A percentile compares a stretch with the other conserved stretches of the same genome.
phyloP scores from a whole-genome alignment of 805 yeast species.

The Zygosaccharomyces bailii region DNA sequence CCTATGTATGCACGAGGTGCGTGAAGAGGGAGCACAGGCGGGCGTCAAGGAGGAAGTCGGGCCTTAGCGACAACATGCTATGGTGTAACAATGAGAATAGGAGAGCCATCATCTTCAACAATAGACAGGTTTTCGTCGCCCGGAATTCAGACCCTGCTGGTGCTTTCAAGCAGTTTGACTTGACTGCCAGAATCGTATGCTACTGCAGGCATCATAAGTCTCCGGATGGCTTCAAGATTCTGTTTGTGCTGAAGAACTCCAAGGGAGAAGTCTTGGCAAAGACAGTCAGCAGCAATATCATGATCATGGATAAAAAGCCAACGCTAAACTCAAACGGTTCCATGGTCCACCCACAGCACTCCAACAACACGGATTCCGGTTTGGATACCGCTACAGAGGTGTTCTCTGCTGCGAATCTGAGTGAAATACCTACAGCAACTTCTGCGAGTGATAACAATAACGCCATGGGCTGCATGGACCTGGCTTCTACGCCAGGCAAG shows the following conservation, averaged over 20 bases:
- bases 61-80: constrained; percentile 68
- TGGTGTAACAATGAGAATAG: constrained; percentile 74
- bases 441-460: constrained; percentile 11
- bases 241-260: constrained; percentile 63
- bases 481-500: constrained; percentile 10
- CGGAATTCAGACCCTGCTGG: constrained; percentile 26
- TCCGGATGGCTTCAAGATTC: constrained; percentile 72
- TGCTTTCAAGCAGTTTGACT: constrained; percentile 40
- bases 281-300: constrained; percentile 65
- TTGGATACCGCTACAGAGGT: constrained; percentile 14
- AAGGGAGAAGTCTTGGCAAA: constrained; percentile 66
- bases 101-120: constrained; percentile 85
- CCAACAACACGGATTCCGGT: constrained; percentile 14
- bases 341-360: constrained; percentile 7
- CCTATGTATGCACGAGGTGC: constrained; percentile 84
- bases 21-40: constrained; percentile 90
- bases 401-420: constrained; percentile 14
- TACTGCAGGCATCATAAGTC: constrained; percentile 95
- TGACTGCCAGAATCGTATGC: constrained; percentile 80
- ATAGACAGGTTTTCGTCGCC: constrained; percentile 73
- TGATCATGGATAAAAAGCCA: constrained; percentile 94
- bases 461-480: constrained; percentile 3
- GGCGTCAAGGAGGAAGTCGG: constrained; percentile 86
- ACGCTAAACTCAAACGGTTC: constrained; percentile 28
- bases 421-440: constrained; percentile 13